phyloP scores from a whole-genome alignment of 164 flowering plant genomes.

The Umbilicus rupestris region DNA sequence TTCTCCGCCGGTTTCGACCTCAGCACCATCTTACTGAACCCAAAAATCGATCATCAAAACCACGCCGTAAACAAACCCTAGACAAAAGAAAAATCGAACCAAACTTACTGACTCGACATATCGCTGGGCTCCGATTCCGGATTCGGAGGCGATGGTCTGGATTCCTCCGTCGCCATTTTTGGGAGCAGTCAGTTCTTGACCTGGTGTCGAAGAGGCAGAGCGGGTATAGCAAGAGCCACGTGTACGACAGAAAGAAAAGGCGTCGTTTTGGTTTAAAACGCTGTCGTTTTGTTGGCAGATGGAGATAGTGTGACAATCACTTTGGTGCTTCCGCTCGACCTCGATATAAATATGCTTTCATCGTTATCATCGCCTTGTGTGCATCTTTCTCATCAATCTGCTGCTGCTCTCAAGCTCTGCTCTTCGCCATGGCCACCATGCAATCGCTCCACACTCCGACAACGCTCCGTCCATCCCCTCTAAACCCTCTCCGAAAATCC shows the following conservation, averaged over 20 bases:
- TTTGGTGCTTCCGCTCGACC: no score
- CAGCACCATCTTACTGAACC: conserved; percentile 3
- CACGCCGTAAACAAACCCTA: not conserved
- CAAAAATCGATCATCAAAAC: not conserved
- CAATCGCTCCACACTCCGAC: conserved; percentile 27
- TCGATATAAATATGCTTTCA: no score
- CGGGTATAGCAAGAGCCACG: not conserved
- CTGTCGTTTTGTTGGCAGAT: no score
- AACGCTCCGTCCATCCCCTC: conserved; percentile 29
- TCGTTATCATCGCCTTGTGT: no score
- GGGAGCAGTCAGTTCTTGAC: not conserved
- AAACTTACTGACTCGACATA: not conserved
- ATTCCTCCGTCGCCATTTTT: not conserved
- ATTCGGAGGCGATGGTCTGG: not conserved
- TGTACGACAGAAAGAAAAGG: not conserved
- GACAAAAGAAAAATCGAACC: not conserved
- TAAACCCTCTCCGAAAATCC: conserved; percentile 24
- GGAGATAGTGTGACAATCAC: no score
- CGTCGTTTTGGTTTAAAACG: not conserved
- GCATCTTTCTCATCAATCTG: no score
- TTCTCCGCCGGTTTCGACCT: conserved; percentile 13
- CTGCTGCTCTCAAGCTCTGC: not conserved
- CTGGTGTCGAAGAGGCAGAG: not conserved
- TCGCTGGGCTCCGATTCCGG: not conserved
- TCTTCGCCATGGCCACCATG: conserved; percentile 20